These are phyloP conservation scores for Solanum arcanum DNA, from an alignment of 257 asterid genomes.

Conservation along the genomic window DNA sequence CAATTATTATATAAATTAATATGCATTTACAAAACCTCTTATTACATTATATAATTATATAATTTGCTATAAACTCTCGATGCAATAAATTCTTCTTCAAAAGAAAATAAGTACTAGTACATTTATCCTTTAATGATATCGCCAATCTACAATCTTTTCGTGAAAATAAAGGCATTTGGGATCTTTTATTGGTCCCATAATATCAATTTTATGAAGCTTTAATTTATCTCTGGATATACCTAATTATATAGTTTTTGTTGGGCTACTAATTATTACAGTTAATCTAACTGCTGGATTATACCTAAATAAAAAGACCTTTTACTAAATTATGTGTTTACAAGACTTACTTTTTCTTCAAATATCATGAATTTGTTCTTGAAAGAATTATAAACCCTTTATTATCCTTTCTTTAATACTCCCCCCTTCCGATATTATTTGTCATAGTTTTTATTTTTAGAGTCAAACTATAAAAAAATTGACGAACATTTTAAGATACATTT, in stretches of 20 bases:
- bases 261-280: too few species aligned
- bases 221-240: not conserved
- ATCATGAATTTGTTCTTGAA: not conserved
- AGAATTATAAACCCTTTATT: too few species aligned
- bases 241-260: not conserved
- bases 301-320: not conserved
- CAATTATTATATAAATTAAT: too few species aligned
- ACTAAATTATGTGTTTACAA: not conserved
- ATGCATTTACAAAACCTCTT: too few species aligned
- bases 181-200: not conserved
- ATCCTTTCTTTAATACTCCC: too few species aligned
- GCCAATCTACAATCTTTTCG: not conserved
- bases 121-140: not conserved
- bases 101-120: not conserved
- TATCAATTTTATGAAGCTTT: not conserved
- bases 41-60: too few species aligned
- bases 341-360: not conserved
- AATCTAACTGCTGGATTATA: not conserved
- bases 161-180: not conserved
- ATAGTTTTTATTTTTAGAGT: too few species aligned
- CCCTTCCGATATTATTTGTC: too few species aligned
- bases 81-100: not conserved
- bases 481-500: too few species aligned
- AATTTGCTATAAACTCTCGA: too few species aligned
- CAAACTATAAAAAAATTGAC: too few species aligned